Evolutionary conservation across 805 yeast genomes (phyloP).

Genomic region (Cyberlindnera xishuangbannaensis): DNA sequence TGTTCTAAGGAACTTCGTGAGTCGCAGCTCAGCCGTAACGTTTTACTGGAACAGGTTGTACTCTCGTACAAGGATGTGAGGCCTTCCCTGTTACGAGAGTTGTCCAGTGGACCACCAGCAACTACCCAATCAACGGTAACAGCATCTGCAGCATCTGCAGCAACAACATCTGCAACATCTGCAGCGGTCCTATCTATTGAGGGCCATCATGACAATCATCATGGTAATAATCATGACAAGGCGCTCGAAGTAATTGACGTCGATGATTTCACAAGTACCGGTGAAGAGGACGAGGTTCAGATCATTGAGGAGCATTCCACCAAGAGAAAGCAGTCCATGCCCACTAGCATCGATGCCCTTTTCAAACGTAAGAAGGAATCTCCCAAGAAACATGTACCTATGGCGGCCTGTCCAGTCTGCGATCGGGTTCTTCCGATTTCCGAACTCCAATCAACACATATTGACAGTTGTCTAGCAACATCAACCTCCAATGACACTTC

Average conservation of each 20-base stretch:
- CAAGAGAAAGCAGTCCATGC: conserved; percentile 16
- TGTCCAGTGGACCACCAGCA: no score
- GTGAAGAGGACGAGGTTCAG: conserved; percentile 22
- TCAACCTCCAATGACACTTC: conserved; percentile 4
- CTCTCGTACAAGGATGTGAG: conserved; percentile 44
- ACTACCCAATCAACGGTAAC: no score
- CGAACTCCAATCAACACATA: conserved; percentile 49
- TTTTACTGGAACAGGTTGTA: conserved; percentile 66
- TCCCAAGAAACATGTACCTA: conserved; percentile 1
- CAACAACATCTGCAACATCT: no score
- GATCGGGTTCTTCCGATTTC: conserved; percentile 41
- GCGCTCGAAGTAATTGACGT: conserved; percentile 23
- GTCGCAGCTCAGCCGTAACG: conserved; percentile 60
- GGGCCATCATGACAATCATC: conserved; percentile 1
- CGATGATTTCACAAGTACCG: conserved; percentile 12
- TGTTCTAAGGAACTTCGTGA: conserved; percentile 70
- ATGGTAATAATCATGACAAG: background rate
- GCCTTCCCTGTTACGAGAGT: conserved; percentile 29
- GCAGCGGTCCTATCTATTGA: no score
- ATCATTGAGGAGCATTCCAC: conserved; percentile 24
- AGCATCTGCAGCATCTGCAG: no score
- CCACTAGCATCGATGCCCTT: conserved; percentile 14
- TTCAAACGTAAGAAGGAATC: conserved; percentile 12
- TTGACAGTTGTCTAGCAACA: conserved; percentile 50
- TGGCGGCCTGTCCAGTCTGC: conserved; percentile 65